Percentiles rank a stretch among this genome's conserved stretches.
Evolutionary conservation across 1,139 yeast species (phyloP).

Genomic region (Geotrichum cucujoidarum): DNA sequence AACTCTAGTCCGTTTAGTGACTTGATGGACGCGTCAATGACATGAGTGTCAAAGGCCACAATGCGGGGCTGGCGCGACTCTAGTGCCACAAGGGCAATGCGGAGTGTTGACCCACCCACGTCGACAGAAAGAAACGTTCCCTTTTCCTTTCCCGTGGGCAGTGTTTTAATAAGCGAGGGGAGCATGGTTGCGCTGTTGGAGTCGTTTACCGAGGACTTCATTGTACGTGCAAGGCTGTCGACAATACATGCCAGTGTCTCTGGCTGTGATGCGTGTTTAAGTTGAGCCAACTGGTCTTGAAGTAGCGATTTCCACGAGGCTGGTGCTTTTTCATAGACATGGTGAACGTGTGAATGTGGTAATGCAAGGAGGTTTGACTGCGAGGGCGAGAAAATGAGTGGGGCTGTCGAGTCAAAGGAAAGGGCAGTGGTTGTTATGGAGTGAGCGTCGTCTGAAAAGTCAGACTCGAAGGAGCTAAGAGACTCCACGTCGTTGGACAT

Average conservation of each 20-base stretch:
- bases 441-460: background rate
- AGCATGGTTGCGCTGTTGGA: slow-evolving; percentile 45
- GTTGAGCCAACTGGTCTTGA: background rate
- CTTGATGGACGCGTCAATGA: slow-evolving; percentile 39
- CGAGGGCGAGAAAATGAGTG: background rate
- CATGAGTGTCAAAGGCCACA: slow-evolving; percentile 45
- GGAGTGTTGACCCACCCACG: slow-evolving; percentile 62
- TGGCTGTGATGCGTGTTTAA: slow-evolving; percentile 6
- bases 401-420: background rate
- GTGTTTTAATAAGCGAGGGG: slow-evolving; percentile 65
- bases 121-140: slow-evolving; percentile 80
- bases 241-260: slow-evolving; percentile 23
- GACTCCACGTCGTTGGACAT: background rate
- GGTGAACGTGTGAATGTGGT: background rate
- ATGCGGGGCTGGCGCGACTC: slow-evolving; percentile 52
- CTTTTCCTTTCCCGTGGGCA: slow-evolving; percentile 69
- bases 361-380: background rate
- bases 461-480: background rate
- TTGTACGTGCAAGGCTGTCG: slow-evolving; percentile 18
- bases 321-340: background rate
- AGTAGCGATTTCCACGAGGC: background rate
- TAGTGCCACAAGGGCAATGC: slow-evolving; percentile 72
- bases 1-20: slow-evolving; percentile 56
- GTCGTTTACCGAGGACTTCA: slow-evolving; percentile 19
- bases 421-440: background rate